Evolutionary conservation across 768 basidiomycete species (phyloP), one percentile per base, ranked within the genome.

Genomic region (Leccinum obscurum): DNA sequence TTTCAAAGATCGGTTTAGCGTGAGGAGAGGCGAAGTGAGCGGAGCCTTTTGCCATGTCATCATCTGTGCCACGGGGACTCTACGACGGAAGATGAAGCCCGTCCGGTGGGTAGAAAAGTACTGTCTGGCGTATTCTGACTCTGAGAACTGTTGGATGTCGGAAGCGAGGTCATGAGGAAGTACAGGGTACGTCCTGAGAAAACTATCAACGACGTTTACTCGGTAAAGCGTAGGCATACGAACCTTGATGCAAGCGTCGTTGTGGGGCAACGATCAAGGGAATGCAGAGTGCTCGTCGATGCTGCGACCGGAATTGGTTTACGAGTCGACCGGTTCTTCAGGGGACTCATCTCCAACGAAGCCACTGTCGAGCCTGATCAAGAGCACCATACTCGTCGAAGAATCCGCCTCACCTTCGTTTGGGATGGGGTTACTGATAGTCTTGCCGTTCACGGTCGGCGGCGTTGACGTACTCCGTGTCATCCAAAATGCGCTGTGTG

Each of bases 71-170:
- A 96, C 84, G 1, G 95, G 93, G 2, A 96, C 84, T 61, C 81
- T 85, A 51, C 93, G 83, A 62, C 84, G 82, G 74, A 94, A 94
- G 59, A 94, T 88, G 69, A 96, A 88, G 0, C 95, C 95, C 8
- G 86, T 90, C n/a, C 88, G 84, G 67, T 94, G 92, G 1, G 87
- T 93, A 17, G 93, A 91, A 70, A 98, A 95, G 72, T 95, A 96
- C 64, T 87, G 88, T 51, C 80, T 81, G 37, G 95, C 93, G 71
- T 90, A 97, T 39, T 93, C 89, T 0, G 89, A 89, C 68, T 92
- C 85, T 5, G 88, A 87, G 73, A 96, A 95, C 64, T 89, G 89
- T 65, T 90, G 86, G 46, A 96, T 96, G 65, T 95, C 92, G 30
- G 85, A 85, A 2, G 86, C 88, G 44, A 95, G 85, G 59, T 89